Conservation (phyloP, 371 early-diverging fungal genomes). For the Syncephalis fuscata region DNA sequence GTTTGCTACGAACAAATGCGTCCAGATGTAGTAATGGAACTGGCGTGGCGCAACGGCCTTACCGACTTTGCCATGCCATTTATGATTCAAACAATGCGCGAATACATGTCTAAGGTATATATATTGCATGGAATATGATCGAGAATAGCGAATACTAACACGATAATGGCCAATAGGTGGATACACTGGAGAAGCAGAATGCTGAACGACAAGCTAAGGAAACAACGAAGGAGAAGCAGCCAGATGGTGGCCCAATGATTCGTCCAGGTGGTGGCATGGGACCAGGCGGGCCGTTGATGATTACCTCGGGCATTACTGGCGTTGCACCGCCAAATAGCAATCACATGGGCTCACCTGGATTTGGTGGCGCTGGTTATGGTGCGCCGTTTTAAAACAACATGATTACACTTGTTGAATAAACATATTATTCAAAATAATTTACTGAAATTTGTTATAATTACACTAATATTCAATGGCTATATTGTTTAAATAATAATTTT, state of each 20-base stretch:
- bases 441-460: neutral
- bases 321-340: neutral
- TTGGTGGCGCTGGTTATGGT: neutral
- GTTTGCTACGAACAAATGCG: constrained; percentile 86
- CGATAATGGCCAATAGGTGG: constrained; percentile 5
- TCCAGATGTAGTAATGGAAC: constrained; percentile 87
- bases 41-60: constrained; percentile 77
- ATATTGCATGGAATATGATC: too few relatives aligned
- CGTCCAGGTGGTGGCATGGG: constrained; percentile 11
- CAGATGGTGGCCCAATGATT: constrained; percentile 9
- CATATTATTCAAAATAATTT: neutral
- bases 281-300: constrained; percentile 14
- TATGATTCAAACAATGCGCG: constrained; percentile 74
- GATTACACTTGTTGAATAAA: neutral
- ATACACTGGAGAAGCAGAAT: constrained; percentile 14
- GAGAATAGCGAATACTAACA: too few relatives aligned
- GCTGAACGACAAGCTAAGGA: constrained; percentile 11
- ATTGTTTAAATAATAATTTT: too few relatives aligned
- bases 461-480: neutral
- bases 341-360: neutral
- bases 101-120: constrained; percentile 50
- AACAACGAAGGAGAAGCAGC: constrained; percentile 8
- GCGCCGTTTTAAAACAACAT: neutral
- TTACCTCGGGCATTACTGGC: constrained; percentile 11
- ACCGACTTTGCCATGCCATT: constrained; percentile 93